Evolutionary conservation across 208 protist species (phyloP), one percentile per base, ranked within the genome.

Genomic region (Crithidia sp.): DNA sequence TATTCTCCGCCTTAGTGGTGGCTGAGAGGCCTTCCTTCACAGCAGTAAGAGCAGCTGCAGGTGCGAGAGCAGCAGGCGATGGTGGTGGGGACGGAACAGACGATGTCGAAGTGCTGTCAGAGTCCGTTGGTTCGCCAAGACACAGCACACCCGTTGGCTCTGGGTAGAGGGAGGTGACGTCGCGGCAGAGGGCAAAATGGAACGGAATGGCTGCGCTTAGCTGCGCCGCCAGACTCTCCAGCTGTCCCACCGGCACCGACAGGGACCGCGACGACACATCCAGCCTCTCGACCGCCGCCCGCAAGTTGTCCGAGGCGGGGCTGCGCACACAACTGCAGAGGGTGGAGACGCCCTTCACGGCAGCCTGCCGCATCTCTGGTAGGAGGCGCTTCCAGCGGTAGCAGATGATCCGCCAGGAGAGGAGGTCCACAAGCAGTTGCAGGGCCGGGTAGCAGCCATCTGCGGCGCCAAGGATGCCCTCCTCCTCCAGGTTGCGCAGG

Each of bases 371-470:
- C 74, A 66, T 72, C 5, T 78, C 67, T 16, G 54, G 52, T 19
- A 14, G 43, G 43, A 92, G 65, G n/a, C 74, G 74, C 7, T 52
- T 67, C 84, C 84, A 92, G 10, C 71, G 66, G 9, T 77, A 50
- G 13, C 79, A 40, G 41, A 92, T 70, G 39, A 81, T 90, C 50
- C 82, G 71, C 41, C 86, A 73, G 16, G 85, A 88, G 56, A 85
- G 80, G n/a, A 92, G 55, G 53, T 92, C 87, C 67, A 87, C 83
- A 37, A 92, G 69, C 54, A 92, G 59, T 47, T 82, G 81, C 9
- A 92, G 44, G 45, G 63, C 57, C 5, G 87, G 85, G 55, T 79
- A 92, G 54, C 76, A 71, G 53, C 77, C 76, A 2, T 65, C n/a
- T 9, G 45, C 44, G 45, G 55, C 63, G 12, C 63, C 53, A 37